A percentile compares a stretch with the other conserved stretches of the same genome.
Evolutionary conservation across 2,329 filamentous ascomycete species (phyloP).

Genomic region (Dothideomycetidae sp.): DNA sequence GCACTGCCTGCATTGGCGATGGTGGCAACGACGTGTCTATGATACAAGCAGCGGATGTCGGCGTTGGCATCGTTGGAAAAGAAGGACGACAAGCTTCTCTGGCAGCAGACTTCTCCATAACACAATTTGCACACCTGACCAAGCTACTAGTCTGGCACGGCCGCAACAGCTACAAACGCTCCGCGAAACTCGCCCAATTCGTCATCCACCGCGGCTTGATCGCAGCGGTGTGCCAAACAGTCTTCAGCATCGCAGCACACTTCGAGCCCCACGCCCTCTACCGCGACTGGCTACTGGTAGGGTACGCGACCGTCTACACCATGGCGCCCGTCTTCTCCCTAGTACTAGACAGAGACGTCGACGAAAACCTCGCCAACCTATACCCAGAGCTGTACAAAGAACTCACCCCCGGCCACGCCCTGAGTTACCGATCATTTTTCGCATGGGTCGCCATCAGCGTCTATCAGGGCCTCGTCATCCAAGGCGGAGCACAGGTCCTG

Average conservation of each 20-base stretch:
- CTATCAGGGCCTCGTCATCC: constrained; percentile 90
- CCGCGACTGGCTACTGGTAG: constrained; percentile 91
- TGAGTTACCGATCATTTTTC: constrained; percentile 91
- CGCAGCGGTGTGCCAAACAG: constrained; percentile 88
- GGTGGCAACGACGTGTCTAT: constrained; percentile 97
- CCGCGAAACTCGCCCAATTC: constrained; percentile 90
- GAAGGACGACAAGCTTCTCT: constrained; percentile 89
- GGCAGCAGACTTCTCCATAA: constrained; percentile 91
- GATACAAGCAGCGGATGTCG: constrained; percentile 97
- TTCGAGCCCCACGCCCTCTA: constrained; percentile 93
- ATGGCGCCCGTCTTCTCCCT: constrained; percentile 85
- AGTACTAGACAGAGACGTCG: constrained; percentile 87
- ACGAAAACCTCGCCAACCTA: constrained; percentile 81
- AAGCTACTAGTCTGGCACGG: constrained; percentile 99
- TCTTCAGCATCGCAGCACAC: constrained; percentile 84
- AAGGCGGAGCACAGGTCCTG: constrained; percentile 81
- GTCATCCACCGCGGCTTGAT: constrained; percentile 95
- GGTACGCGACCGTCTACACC: constrained; percentile 92
- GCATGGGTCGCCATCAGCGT: constrained; percentile 90
- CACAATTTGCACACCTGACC: constrained; percentile 86
- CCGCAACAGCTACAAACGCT: constrained; percentile 90
- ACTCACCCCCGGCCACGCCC: constrained; percentile 70
- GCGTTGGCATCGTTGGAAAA: constrained; percentile 95
- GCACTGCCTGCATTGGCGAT: constrained; percentile 93
- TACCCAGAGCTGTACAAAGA: constrained; percentile 98